Base-by-base conservation (phyloP, 1,139 yeast genomes). In the Suhomyces kunorum region DNA sequence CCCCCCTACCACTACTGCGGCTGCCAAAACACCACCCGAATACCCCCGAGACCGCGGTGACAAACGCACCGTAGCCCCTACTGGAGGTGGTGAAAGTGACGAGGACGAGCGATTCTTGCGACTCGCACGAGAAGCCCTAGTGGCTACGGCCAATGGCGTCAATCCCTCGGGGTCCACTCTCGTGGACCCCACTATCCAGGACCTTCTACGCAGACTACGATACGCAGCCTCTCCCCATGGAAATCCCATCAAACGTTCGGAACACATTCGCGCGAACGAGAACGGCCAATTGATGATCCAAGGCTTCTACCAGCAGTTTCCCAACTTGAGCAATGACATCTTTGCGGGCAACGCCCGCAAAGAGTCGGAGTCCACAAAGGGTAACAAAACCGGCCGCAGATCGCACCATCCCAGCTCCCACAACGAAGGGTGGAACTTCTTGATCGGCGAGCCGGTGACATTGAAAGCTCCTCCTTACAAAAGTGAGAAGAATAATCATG, bases 141-240 rank as follows among this genome's bases (percentile, higher is more conserved):
- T 70, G 11, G 76, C 76, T 28, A 71, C 76, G 1, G 74, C 75
- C 6, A 54, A 52, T 9, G 68, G 66, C 1, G 64, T 61, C 6
- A 60, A 60, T 42, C 47, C 51, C 13, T 36, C 43, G 6, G 56
- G 48, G n/a, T 35, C 54, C n/a, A 43, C 31, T 18, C 39, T 41
- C 15, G 71, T 78, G 13, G 83, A 78, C 52, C 83, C 83, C 4
- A 77, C 83, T 1, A 73, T 78, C 17, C 67, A 68, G 47, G 81
- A 76, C 48, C 63, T 78, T 20, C 58, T 78, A 28, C 64, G 67
- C 43, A 54, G 83, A 43, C 59, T 78, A 36, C 81, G 76, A 48
- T 78, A 78, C 49, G 77, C 76, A 9, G 62, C 71, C 41, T 68
- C 80, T 18, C 82, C 83, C 3, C 83, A 78, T 55, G 50, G 72